phyloP scores from a whole-genome alignment of 1,284 basidiomycete species.

The Pisolithus thermaeus region DNA sequence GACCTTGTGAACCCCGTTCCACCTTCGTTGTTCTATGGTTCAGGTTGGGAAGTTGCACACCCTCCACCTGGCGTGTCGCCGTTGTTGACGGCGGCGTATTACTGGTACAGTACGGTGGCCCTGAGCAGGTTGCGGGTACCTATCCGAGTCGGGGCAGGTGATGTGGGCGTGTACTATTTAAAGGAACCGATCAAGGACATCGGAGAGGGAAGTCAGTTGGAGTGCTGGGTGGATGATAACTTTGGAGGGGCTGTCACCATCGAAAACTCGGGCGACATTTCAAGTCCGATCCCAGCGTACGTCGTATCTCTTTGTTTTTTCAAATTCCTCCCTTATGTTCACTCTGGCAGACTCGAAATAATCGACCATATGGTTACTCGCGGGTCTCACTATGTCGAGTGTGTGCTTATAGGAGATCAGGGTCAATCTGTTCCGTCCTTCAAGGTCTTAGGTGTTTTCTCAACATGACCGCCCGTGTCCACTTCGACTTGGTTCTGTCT shows the following conservation, averaged over 20 bases:
- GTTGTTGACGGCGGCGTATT: slow-evolving; percentile 61
- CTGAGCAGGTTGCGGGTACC: slow-evolving; percentile 75
- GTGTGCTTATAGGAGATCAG: slow-evolving; percentile 74
- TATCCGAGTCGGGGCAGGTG: slow-evolving; percentile 67
- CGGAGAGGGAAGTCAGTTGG: slow-evolving; percentile 58
- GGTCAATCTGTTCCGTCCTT: slow-evolving; percentile 69
- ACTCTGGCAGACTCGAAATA: slow-evolving; percentile 51
- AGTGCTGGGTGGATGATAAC: slow-evolving; percentile 88
- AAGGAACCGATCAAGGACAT: slow-evolving; percentile 50
- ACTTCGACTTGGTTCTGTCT: too few relatives aligned
- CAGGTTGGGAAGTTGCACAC: slow-evolving; percentile 80
- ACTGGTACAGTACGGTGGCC: slow-evolving; percentile 82
- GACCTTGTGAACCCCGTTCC: slow-evolving; percentile 93
- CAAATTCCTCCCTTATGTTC: slow-evolving; percentile 3
- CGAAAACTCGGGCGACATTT: slow-evolving; percentile 54
- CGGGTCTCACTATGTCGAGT: slow-evolving; percentile 86
- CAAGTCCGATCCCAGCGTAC: slow-evolving; percentile 47
- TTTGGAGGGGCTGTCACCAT: slow-evolving; percentile 54
- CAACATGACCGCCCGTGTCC: slow-evolving; percentile 40
- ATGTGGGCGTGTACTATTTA: slow-evolving; percentile 76
- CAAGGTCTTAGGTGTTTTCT: slow-evolving; percentile 81
- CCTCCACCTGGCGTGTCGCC: slow-evolving; percentile 45
- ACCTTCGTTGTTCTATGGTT: slow-evolving; percentile 81
- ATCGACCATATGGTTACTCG: slow-evolving; percentile 75
- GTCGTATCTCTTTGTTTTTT: slow-evolving; percentile 28